Evolutionary conservation across 768 basidiomycete genomes (phyloP).

Genomic region (Cubamyces sp.): DNA sequence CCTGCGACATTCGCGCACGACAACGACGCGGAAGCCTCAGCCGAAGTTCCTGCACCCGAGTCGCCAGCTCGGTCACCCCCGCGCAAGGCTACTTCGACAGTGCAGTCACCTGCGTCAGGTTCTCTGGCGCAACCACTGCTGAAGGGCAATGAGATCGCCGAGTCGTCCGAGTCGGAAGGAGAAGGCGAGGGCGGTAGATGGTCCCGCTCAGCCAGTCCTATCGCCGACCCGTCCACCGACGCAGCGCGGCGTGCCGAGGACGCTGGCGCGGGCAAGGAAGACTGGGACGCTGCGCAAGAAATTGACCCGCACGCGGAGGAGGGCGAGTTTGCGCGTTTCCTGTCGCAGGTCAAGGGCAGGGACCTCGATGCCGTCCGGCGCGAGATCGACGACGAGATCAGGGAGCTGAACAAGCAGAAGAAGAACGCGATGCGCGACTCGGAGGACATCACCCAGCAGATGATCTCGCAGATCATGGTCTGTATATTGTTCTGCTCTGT

Average conservation of each 20-base stretch:
- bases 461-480: conserved; percentile 83
- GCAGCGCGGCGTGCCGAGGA: conserved; percentile 33
- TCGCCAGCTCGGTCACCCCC: not conserved
- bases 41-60: not conserved
- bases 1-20: not conserved
- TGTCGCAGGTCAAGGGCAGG: conserved; percentile 89
- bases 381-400: conserved; percentile 94
- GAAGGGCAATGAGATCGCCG: not conserved
- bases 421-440: conserved; percentile 92
- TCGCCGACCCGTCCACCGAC: conserved; percentile 8
- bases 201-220: conserved; percentile 46
- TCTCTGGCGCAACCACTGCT: not conserved
- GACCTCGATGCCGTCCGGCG: conserved; percentile 78
- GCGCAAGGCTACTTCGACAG: not conserved
- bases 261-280: conserved; percentile 40
- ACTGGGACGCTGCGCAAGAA: conserved; percentile 85
- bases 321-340: conserved; percentile 88
- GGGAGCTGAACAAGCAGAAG: conserved; percentile 75
- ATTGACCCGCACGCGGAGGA: conserved; percentile 81
- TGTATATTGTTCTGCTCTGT: conserved; percentile 12
- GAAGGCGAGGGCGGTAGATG: conserved; percentile 39
- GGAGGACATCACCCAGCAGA: conserved; percentile 93
- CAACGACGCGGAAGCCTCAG: not conserved
- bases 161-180: conserved; percentile 14
- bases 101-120: not conserved